Base-by-base conservation (phyloP, 306 rosid genomes). In the Sphenostylis stenocarpa region DNA sequence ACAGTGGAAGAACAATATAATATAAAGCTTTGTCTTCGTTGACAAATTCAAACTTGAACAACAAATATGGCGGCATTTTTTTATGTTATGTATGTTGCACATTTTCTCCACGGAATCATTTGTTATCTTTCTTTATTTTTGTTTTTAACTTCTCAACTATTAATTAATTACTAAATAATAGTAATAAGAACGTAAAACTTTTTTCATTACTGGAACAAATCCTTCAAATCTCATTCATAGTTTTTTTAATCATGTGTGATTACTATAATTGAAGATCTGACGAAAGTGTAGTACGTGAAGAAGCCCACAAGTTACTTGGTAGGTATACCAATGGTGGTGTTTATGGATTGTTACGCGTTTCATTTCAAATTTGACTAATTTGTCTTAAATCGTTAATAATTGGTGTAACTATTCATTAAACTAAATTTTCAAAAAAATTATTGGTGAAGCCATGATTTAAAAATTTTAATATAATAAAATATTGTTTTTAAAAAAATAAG, bases 21-120 rank as follows among this genome's bases (percentile, higher is more conserved):
- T 33, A 12, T 33, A 12, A 65, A 38, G 9, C 1, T 36, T 38
- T 9, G 5, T 64, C 70, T 62, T 2, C 28, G 12, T 66, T 66
- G 52, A 66, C 71, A 39, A 12, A 41, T 39, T 66, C 31, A 41
- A 41, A 3, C 13, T 41, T 28, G 24, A 5, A 39, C 5, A 20
- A 65, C 71, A 39, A 65, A 39, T 21, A 21, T 66, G 34, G 20
- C 48, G 70, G 70, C 70, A 64, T 34, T 34, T 36, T 60, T 36
- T 17, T 36, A 64, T 38, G 17, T 0, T 4, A 19, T 2, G 5
- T 4, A 19, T 2, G 5, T 9, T 36, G 29, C 4, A 3, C 44
- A 33, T 36, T 64, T 56, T 31, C 1, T 12, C 13, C 5, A 26
- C 63, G 17, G 33, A 56, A 26, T 12, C 3, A 56, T 26, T 56